Evolutionary conservation across 2,329 filamentous ascomycete genomes (phyloP).

Genomic region (Colletotrichum tofieldiae): DNA sequence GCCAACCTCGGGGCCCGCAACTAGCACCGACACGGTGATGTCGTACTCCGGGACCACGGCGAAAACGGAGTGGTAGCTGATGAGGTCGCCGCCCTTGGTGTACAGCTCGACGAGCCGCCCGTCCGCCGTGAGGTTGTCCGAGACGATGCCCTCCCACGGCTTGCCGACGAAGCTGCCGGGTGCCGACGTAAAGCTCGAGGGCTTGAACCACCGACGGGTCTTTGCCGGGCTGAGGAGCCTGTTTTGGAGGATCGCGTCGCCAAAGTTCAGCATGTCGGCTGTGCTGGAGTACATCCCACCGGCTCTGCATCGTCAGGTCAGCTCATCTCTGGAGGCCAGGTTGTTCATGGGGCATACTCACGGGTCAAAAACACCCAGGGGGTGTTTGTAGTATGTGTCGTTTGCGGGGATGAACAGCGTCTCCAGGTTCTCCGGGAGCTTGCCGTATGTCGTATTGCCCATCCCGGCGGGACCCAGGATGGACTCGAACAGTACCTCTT

Average conservation of each 20-base stretch:
- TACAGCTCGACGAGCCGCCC: conserved; percentile 62
- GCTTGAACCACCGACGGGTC: conserved; percentile 64
- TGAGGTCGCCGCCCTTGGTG: conserved; percentile 62
- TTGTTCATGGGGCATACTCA: conserved; percentile 45
- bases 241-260: conserved; percentile 58
- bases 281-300: conserved; percentile 60
- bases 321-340: not conserved
- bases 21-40: conserved; percentile 58
- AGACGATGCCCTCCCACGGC: conserved; percentile 64
- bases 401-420: conserved; percentile 55
- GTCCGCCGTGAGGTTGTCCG: conserved; percentile 54
- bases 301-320: conserved; percentile 46
- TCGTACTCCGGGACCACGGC: conserved; percentile 64
- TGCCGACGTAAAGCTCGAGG: conserved; percentile 55
- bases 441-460: conserved; percentile 55
- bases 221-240: conserved; percentile 56
- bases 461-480: conserved; percentile 62
- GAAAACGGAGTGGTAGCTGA: conserved; percentile 57
- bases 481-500: conserved; percentile 55
- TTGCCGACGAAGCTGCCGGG: conserved; percentile 58
- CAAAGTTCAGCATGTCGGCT: conserved; percentile 59
- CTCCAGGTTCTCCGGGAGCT: conserved; percentile 48
- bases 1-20: conserved; percentile 49
- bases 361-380: conserved; percentile 54
- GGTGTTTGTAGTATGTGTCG: conserved; percentile 53